Percentiles rank a stretch among this genome's conserved stretches.
Evolutionary conservation across 306 rosid species (phyloP).

Genomic region (Rosa lucieae): DNA sequence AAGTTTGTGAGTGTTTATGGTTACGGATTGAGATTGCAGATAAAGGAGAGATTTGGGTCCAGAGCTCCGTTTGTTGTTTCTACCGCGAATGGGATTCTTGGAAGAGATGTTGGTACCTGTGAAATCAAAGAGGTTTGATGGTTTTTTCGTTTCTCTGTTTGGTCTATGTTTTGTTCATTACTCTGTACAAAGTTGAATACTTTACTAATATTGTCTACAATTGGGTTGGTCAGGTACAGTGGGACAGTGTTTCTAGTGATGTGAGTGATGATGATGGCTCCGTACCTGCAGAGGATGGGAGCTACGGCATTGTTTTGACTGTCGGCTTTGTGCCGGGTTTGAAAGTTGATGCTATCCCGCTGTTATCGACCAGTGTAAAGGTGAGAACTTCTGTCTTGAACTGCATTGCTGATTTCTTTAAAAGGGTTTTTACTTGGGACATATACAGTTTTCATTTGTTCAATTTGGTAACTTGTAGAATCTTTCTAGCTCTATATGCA

Average conservation of each 20-base stretch:
- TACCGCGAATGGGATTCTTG: constrained; percentile 53
- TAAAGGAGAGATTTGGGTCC: constrained; percentile 43
- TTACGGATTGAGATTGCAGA: constrained; percentile 27
- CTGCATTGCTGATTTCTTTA: not conserved
- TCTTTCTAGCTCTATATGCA: not conserved
- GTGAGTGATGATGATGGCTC: constrained; percentile 19
- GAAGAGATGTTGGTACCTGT: constrained; percentile 55
- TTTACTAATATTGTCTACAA: not conserved
- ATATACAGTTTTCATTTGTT: not conserved
- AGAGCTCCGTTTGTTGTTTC: constrained; percentile 51
- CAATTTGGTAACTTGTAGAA: not conserved
- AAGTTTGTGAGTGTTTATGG: not conserved
- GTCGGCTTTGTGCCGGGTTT: constrained; percentile 74
- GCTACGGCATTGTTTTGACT: constrained; percentile 61
- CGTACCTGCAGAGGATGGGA: constrained; percentile 14
- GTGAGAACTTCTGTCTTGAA: constrained; percentile 25
- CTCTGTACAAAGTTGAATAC: not conserved
- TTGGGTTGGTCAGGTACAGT: constrained; percentile 36
- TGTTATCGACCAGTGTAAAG: constrained; percentile 21
- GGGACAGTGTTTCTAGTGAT: constrained; percentile 30
- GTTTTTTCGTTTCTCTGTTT: not conserved
- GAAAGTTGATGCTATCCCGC: constrained; percentile 61
- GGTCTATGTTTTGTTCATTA: not conserved
- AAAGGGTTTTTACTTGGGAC: not conserved
- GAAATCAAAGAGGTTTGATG: constrained; percentile 65